Percentiles rank a stretch among this genome's conserved stretches.
Conservation (phyloP, 108 stramenopile genomes). For the Cyclotella kingstonii region DNA sequence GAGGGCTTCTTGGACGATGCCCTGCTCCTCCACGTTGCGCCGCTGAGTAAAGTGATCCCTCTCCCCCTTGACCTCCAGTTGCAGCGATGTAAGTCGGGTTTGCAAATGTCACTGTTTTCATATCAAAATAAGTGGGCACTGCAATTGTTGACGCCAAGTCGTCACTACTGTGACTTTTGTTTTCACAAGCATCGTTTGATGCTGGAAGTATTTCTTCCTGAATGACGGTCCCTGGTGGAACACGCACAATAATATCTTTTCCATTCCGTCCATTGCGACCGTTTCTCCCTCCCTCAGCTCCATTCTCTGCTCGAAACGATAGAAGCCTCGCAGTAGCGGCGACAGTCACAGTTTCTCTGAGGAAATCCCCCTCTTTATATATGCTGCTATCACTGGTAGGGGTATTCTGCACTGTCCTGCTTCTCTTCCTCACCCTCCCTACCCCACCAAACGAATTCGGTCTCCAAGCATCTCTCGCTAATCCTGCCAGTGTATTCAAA, state of each 20-base stretch:
- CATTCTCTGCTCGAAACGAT: constrained; percentile 81
- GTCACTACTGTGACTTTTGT: constrained; percentile 14
- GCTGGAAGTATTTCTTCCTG: constrained; percentile 55
- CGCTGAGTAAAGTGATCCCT: constrained; percentile 64
- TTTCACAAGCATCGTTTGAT: constrained; percentile 15
- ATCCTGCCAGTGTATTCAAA: constrained; percentile 87
- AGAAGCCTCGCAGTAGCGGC: constrained; percentile 26
- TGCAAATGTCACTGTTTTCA: constrained; percentile 46
- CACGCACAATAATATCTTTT: constrained; percentile 72
- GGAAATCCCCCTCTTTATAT: too few relatives aligned
- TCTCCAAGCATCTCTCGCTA: constrained; percentile 65
- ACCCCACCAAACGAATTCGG: constrained; percentile 84
- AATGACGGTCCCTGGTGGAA: constrained; percentile 94
- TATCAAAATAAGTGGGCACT: constrained; percentile 19
- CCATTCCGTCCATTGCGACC: constrained; percentile 68
- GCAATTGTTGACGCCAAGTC: neutral
- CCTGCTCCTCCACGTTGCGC: constrained; percentile 65
- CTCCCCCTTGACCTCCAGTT: constrained; percentile 70
- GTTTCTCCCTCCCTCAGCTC: constrained; percentile 80
- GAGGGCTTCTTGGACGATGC: constrained; percentile 57
- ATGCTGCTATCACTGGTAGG: constrained; percentile 27
- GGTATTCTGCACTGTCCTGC: constrained; percentile 7
- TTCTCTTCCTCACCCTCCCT: constrained; percentile 51
- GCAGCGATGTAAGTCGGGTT: constrained; percentile 59
- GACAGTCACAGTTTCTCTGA: constrained; percentile 20